A percentile compares a stretch with the other conserved stretches of the same genome.
Conservation (phyloP, 768 basidiomycete genomes). For the Lentinula edodes region DNA sequence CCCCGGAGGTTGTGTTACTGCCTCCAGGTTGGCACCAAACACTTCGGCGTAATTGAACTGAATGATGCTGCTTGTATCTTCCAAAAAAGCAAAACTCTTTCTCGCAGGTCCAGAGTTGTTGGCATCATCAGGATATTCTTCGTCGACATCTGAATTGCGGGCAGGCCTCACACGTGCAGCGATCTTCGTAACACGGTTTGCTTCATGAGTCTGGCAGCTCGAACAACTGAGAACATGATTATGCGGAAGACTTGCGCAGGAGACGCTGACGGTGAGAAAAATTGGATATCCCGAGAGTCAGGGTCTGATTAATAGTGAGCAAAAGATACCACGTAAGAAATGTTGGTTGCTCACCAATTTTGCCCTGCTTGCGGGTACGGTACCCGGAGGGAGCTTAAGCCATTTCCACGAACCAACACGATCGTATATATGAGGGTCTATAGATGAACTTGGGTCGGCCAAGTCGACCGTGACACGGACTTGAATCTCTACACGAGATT, state of each 20-base stretch:
- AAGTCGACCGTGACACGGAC: constrained; percentile 80
- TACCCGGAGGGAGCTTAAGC: constrained; percentile 74
- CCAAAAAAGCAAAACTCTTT: constrained; percentile 39
- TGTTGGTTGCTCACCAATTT: constrained; percentile 52
- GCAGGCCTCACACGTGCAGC: constrained; percentile 78
- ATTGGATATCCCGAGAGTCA: constrained; percentile 62
- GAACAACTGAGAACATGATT: constrained; percentile 75
- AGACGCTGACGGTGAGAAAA: constrained; percentile 65
- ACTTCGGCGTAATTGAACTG: constrained; percentile 94
- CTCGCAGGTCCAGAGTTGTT: constrained; percentile 29
- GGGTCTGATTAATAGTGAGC: constrained; percentile 45
- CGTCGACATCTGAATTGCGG: constrained; percentile 47
- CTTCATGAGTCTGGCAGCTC: constrained; percentile 87
- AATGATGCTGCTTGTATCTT: constrained; percentile 80
- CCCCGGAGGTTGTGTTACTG: not conserved
- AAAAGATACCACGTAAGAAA: constrained; percentile 13
- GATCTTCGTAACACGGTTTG: constrained; percentile 85
- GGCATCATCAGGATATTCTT: constrained; percentile 57
- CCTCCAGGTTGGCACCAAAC: constrained; percentile 40
- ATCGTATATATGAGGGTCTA: constrained; percentile 63
- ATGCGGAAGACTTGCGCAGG: constrained; percentile 77
- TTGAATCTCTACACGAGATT: constrained; percentile 94
- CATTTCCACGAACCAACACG: constrained; percentile 89
- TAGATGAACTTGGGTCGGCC: constrained; percentile 59
- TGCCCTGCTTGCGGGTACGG: constrained; percentile 81